Evolutionary conservation across 78 protist genomes (phyloP), one percentile per base, ranked within the genome.

Genomic region (Guillardia theta): DNA sequence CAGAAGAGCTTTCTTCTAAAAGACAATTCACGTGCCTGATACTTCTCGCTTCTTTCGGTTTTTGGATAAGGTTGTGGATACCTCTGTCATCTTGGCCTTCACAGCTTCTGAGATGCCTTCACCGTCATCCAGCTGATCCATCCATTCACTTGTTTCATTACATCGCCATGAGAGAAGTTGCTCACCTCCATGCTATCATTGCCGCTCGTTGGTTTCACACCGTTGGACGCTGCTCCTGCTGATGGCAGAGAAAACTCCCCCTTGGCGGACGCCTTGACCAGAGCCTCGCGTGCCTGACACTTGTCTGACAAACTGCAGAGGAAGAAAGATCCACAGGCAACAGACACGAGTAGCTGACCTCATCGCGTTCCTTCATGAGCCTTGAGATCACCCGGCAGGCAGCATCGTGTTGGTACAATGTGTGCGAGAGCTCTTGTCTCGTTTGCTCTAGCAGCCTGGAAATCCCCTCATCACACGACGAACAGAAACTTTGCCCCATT

Each of bases 301-400:
- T 0, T n/a, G n/a, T n/a, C n/a, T n/a, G n/a, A n/a, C n/a, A n/a
- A n/a, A n/a, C n/a, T n/a, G n/a, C n/a, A n/a, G n/a, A n/a, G n/a
- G n/a, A n/a, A n/a, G n/a, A n/a, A n/a, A n/a, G n/a, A n/a, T n/a
- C n/a, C n/a, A n/a, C n/a, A n/a, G n/a, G n/a, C n/a, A n/a, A n/a
- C n/a, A n/a, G n/a, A n/a, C n/a, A n/a, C n/a, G n/a, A n/a, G n/a
- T n/a, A n/a, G n/a, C n/a, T n/a, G n/a, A 98, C 98, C 6, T 93
- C 94, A 83, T 99, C 99, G 44, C 99, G 96, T 96, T 99, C 99
- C 54, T 95, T 94, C 30, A 95, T 94, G 22, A 99, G 94, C n/a
- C 99, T 93, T 0, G 99, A 99, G 90, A 99, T 98, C 37, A 99
- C 99, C 15, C 99, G 95, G 96, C 99, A 98, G 0, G 99, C 99